Conservation (phyloP, 192 early-diverging fungal genomes). For the Linderina pennispora region DNA sequence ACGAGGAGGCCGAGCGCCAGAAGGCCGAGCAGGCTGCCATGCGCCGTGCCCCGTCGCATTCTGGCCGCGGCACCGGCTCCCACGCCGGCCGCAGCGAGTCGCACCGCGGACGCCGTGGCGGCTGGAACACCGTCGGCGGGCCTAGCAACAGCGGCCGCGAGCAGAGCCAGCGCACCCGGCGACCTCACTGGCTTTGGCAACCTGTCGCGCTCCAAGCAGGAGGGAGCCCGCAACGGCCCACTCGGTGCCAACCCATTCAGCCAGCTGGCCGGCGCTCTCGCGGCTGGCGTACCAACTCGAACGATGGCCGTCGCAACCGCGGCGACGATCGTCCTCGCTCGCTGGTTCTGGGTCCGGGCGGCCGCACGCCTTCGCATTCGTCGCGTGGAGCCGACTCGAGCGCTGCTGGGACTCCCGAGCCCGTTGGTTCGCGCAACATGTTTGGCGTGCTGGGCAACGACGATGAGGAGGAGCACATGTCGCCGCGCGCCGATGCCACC, state of each 20-base stretch:
- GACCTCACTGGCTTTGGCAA: constrained; percentile 76
- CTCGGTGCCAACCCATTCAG: constrained; percentile 29
- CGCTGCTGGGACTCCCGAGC: constrained; percentile 41
- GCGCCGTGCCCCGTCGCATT: constrained; percentile 57
- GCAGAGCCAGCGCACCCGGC: constrained; percentile 53
- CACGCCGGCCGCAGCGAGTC: constrained; percentile 60
- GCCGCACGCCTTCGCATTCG: constrained; percentile 39
- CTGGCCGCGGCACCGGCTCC: constrained; percentile 50
- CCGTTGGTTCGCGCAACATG: constrained; percentile 41
- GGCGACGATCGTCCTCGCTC: constrained; percentile 19
- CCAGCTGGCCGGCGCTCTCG: constrained; percentile 39
- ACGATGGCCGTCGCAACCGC: constrained; percentile 38
- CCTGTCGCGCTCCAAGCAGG: constrained; percentile 51
- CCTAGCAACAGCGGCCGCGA: constrained; percentile 61
- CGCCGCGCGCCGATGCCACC: constrained; percentile 28
- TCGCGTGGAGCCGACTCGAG: constrained; percentile 42
- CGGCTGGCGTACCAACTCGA: constrained; percentile 48
- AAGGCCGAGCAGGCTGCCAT: constrained; percentile 68
- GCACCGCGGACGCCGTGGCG: constrained; percentile 48
- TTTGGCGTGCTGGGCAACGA: constrained; percentile 39
- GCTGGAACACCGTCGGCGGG: constrained; percentile 58
- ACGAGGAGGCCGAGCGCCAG: constrained; percentile 63
- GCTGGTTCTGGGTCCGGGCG: constrained; percentile 18
- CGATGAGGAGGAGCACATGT: constrained; percentile 28
- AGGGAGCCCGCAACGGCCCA: constrained; percentile 29